Conservation (phyloP, 108 stramenopile species). For the Skeletonema costatum region DNA sequence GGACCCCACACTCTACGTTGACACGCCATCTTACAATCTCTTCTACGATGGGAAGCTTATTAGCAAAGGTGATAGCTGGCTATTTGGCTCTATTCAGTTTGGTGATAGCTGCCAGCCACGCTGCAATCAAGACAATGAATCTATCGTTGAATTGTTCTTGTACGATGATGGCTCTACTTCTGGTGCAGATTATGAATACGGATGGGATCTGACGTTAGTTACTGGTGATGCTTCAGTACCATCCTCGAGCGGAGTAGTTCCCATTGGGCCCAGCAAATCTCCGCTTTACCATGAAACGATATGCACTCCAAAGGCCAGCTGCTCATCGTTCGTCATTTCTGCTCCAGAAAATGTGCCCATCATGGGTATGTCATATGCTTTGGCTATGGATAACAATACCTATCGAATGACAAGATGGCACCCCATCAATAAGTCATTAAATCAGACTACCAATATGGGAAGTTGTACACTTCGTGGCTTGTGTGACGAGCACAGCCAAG, state of each 20-base stretch:
- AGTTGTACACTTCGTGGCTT: neutral
- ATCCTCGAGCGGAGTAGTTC: neutral
- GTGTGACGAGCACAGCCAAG: neutral
- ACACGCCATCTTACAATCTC: neutral
- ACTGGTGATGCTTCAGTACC: neutral
- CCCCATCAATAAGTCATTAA: too few relatives aligned
- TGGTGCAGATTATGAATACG: neutral
- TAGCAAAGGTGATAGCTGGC: neutral
- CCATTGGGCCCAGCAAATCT: neutral
- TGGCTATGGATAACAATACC: neutral
- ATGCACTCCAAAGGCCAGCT: neutral
- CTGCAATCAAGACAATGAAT: neutral
- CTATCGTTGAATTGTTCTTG: neutral
- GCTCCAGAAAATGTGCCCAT: too few relatives aligned
- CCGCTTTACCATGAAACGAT: neutral
- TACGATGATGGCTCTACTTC: too few relatives aligned
- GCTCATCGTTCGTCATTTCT: neutral
- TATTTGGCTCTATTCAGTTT: neutral
- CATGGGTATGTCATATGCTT: neutral
- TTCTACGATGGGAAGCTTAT: neutral
- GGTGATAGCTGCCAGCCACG: neutral
- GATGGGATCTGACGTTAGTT: neutral
- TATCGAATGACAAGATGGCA: neutral
- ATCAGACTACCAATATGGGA: constrained; percentile 2
- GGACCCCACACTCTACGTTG: too few relatives aligned